Evolutionary conservation across 1,284 basidiomycete genomes (phyloP).

Genomic region (Moniliella sp.): DNA sequence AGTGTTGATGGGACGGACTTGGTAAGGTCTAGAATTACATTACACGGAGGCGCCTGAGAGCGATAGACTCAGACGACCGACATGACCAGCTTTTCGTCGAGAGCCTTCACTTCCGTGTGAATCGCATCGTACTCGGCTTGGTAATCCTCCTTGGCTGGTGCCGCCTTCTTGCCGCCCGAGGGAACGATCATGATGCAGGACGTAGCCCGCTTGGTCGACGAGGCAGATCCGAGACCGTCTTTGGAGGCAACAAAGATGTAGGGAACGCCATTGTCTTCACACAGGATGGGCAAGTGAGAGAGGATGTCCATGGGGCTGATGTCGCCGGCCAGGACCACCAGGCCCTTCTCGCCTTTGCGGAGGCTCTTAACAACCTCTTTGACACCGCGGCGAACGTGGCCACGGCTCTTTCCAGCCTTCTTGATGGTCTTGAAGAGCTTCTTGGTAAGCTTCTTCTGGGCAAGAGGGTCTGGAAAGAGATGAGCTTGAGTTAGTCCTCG

Average conservation of each 20-base stretch:
- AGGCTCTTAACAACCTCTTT: conserved; percentile 33
- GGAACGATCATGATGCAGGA: conserved; percentile 71
- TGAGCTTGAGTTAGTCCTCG: neutral
- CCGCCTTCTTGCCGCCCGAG: conserved; percentile 41
- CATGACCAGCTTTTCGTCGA: conserved; percentile 36
- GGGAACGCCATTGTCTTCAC: conserved; percentile 80
- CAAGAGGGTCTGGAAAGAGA: conserved; percentile 15
- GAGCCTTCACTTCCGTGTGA: conserved; percentile 56
- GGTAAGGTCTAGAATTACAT: too few relatives aligned
- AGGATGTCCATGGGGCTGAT: conserved; percentile 96
- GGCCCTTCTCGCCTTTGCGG: conserved; percentile 33
- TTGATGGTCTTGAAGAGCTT: conserved; percentile 32
- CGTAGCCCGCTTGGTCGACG: conserved; percentile 89
- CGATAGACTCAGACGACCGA: too few relatives aligned
- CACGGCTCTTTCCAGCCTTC: conserved; percentile 29
- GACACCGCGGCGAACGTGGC: conserved; percentile 33
- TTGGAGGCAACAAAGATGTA: conserved; percentile 46
- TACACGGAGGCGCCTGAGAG: too few relatives aligned
- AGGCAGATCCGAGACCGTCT: conserved; percentile 69
- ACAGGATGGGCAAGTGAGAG: conserved; percentile 77
- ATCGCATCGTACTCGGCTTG: conserved; percentile 60
- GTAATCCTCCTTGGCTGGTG: conserved; percentile 51
- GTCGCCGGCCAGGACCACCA: conserved; percentile 81
- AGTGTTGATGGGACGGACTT: too few relatives aligned
- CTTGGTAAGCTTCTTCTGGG: conserved; percentile 21